Conservation (phyloP, 2,329 filamentous ascomycete genomes). For the Penicillium concentricum region DNA sequence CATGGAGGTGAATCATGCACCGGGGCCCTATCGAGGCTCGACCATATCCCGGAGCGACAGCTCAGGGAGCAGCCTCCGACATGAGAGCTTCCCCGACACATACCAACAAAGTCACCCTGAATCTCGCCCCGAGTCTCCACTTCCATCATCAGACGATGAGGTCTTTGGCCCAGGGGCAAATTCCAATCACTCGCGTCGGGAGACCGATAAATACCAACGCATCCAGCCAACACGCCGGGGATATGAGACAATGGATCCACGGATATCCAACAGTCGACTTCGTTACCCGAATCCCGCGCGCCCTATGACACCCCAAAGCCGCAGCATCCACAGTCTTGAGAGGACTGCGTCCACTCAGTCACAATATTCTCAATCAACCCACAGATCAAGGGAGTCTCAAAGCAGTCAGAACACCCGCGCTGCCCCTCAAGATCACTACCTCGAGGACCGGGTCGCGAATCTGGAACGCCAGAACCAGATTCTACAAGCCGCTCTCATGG, state of each 20-base stretch:
- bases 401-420: conserved; percentile 14
- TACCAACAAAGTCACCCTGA: conserved; percentile 22
- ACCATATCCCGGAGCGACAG: conserved; percentile 25
- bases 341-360: conserved; percentile 25
- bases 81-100: conserved; percentile 19
- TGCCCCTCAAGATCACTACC: conserved; percentile 22
- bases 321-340: conserved; percentile 19
- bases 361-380: conserved; percentile 23
- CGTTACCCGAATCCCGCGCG: conserved; percentile 12
- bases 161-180: conserved; percentile 22
- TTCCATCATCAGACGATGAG: conserved; percentile 45
- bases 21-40: conserved; percentile 12
- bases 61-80: conserved; percentile 24
- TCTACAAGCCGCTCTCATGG: conserved; percentile 43
- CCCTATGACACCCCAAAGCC: conserved; percentile 26
- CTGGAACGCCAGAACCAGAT: conserved; percentile 46
- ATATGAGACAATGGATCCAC: conserved; percentile 13
- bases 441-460: conserved; percentile 40
- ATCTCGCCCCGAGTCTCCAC: conserved; percentile 34
- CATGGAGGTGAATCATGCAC: conserved; percentile 9
- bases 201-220: conserved; percentile 15
- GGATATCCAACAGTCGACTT: conserved; percentile 7
- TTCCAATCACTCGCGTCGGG: conserved; percentile 8
- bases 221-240: conserved; percentile 9
- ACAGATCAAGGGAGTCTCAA: conserved; percentile 21